Evolutionary conservation across 495 filamentous ascomycete species (phyloP).

Genomic region (Hyaloscypha variabilis): DNA sequence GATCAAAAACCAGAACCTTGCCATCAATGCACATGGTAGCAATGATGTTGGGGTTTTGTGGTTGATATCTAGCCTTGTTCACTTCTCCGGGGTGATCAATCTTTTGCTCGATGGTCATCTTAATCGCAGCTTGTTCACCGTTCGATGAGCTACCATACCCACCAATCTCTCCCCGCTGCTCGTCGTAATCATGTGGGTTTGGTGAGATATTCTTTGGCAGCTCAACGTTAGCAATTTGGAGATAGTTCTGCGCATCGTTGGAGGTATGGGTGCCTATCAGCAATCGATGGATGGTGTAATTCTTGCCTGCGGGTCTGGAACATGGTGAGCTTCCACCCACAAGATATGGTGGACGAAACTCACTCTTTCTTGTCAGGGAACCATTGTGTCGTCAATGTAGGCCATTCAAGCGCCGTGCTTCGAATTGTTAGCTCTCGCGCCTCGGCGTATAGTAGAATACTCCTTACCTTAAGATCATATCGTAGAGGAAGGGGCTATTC

Average conservation of each 20-base stretch:
- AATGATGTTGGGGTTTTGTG: conserved; percentile 96
- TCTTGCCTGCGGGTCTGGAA: conserved; percentile 73
- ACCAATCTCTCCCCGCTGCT: conserved; percentile 88
- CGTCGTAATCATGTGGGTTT: conserved; percentile 81
- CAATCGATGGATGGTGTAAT: conserved; percentile 84
- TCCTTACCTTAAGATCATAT: conserved; percentile 78
- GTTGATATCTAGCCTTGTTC: conserved; percentile 97
- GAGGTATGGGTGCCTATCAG: conserved; percentile 96
- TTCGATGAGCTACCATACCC: conserved; percentile 69
- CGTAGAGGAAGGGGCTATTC: conserved; percentile 97
- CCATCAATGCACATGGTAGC: conserved; percentile 91
- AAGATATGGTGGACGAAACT: conserved; percentile 28
- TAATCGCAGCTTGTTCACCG: conserved; percentile 62
- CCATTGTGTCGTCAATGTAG: conserved; percentile 97
- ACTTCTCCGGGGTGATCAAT: conserved; percentile 97
- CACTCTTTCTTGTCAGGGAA: conserved; percentile 92
- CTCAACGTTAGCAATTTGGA: conserved; percentile 92
- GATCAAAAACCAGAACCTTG: conserved; percentile 88
- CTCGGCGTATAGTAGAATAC: neutral
- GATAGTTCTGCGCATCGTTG: conserved; percentile 82
- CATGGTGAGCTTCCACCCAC: conserved; percentile 8
- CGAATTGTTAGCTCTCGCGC: conserved; percentile 9
- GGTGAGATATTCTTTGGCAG: conserved; percentile 78
- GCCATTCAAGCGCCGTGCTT: conserved; percentile 95
- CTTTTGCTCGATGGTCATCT: conserved; percentile 89